Base-by-base conservation (phyloP, 805 yeast species). In the Candida tallmaniae region DNA sequence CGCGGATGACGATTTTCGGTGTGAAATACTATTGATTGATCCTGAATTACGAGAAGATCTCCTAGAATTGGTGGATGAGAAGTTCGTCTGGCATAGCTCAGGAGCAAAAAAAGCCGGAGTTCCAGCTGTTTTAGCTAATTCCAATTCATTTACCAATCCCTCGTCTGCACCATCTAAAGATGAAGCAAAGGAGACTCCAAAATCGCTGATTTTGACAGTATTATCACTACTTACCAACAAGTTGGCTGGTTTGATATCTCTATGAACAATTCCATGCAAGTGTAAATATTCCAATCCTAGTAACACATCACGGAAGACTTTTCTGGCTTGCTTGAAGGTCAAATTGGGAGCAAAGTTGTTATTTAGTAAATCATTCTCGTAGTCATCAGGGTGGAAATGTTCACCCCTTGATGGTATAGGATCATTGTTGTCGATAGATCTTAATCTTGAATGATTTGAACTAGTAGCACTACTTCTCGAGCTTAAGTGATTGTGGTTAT, bases 31-130 rank as follows among this genome's bases (percentile, higher is more conserved):
- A 14, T 24, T 24, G 11, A 22, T 9, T 9, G n/a, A 9, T 9
- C 23, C 23, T 9, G 11, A 29, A 13, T 21, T 27, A 13, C 31
- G n/a, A 3, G 44, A 34, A 10, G 36, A 31, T 28, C 32, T 21
- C 13, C 27, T 15, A 18, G 36, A 27, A 15, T n/a, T 18, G 1
- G 51, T 17, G 9, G 37, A 16, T 14, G 19, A 38, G 33, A 57
- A 71, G 36, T 73, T 76, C 1, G 84, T 79, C 35, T 72, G 70
- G 52, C 96, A 89, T 30, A 89, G 68, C 54, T 93, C 99, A 0
- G 96, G 96, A 0, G 97, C 95, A 50, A 88, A 81, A 56, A 90
- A 90, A 0, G 96, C 97, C 2, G 97, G 97, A 0, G 97, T 90
- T 4, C 97, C 98, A 0, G 95, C 97, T 0, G 97, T 90, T 57